phyloP scores from a whole-genome alignment of 441 rosid species.

The Aleurites moluccanus region DNA sequence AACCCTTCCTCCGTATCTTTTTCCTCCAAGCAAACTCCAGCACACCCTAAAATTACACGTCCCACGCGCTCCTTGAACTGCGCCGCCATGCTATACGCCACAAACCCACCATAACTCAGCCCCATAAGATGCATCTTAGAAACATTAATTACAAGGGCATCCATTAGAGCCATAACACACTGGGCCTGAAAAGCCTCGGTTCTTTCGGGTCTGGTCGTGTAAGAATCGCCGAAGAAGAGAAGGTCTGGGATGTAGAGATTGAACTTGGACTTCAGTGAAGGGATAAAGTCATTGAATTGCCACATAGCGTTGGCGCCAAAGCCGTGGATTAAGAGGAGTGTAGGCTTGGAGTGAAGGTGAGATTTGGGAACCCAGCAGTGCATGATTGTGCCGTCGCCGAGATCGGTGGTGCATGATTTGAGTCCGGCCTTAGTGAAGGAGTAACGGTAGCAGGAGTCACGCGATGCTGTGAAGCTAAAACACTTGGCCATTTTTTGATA shows the following conservation, averaged over 20 bases:
- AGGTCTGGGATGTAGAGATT: slow-evolving; percentile 82
- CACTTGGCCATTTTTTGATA: slow-evolving; percentile 41
- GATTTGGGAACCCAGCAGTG: slow-evolving; percentile 71
- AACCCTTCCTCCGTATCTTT: slow-evolving; percentile 60
- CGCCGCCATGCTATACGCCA: slow-evolving; percentile 68
- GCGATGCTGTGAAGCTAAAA: slow-evolving; percentile 51
- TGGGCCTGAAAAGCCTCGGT: slow-evolving; percentile 71
- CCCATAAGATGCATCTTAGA: slow-evolving; percentile 50
- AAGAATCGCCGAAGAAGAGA: slow-evolving; percentile 76
- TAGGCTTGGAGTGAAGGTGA: slow-evolving; percentile 41
- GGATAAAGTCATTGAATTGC: slow-evolving; percentile 62
- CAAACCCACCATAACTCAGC: slow-evolving; percentile 77
- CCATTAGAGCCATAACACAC: slow-evolving; percentile 56
- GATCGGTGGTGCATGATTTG: slow-evolving; percentile 57
- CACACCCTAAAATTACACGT: slow-evolving; percentile 55
- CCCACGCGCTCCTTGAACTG: slow-evolving; percentile 60
- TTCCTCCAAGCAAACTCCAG: slow-evolving; percentile 73
- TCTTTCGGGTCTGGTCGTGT: slow-evolving; percentile 62
- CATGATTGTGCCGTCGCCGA: slow-evolving; percentile 72
- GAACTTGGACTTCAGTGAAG: slow-evolving; percentile 48
- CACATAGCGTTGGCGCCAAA: slow-evolving; percentile 93
- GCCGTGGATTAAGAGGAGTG: slow-evolving; percentile 67
- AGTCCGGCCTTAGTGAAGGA: slow-evolving; percentile 65
- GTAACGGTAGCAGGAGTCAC: slow-evolving; percentile 50
- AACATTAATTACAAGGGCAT: slow-evolving; percentile 38